A percentile compares a stretch with the other conserved stretches of the same genome.
Evolutionary conservation across 2,329 filamentous ascomycete species (phyloP).

Genomic region (Diplodia corticola): DNA sequence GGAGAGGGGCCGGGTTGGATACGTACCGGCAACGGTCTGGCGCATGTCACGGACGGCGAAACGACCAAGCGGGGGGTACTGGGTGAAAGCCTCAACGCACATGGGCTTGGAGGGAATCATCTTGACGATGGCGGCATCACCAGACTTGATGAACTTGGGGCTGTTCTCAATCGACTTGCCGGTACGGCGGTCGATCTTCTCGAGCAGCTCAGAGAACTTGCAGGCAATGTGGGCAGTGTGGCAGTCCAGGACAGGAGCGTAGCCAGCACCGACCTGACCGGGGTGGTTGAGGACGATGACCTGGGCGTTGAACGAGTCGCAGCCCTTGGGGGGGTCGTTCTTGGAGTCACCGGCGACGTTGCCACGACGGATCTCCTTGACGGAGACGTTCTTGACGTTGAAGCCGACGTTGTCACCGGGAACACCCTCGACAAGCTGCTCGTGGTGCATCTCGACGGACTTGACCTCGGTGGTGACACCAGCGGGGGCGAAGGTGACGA

Average conservation of each 20-base stretch:
- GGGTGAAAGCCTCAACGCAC: constrained; percentile 99
- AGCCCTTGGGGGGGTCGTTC: constrained; percentile 91
- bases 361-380: constrained; percentile 99
- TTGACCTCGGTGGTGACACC: constrained; percentile 99
- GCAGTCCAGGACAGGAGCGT: constrained; percentile 99
- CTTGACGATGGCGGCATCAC: constrained; percentile 99
- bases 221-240: constrained; percentile 99
- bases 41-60: constrained; percentile 99
- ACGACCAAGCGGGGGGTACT: constrained; percentile 98
- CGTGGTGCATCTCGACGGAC: constrained; percentile 99
- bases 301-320: constrained; percentile 97
- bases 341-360: constrained; percentile 99
- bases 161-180: constrained; percentile 89
- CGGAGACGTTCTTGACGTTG: constrained; percentile 99
- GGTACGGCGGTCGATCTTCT: constrained; percentile 99
- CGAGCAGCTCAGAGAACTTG: constrained; percentile 98
- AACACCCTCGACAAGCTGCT: constrained; percentile 91
- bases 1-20: constrained; percentile 20
- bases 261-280: constrained; percentile 97
- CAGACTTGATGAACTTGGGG: constrained; percentile 99
- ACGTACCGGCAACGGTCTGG: constrained; percentile 39
- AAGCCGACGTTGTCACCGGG: constrained; percentile 99
- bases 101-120: constrained; percentile 99
- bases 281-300: constrained; percentile 99
- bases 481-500: constrained; percentile 97